Evolutionary conservation across 2,329 filamentous ascomycete species (phyloP).

Genomic region (Penicillium rolfsii): DNA sequence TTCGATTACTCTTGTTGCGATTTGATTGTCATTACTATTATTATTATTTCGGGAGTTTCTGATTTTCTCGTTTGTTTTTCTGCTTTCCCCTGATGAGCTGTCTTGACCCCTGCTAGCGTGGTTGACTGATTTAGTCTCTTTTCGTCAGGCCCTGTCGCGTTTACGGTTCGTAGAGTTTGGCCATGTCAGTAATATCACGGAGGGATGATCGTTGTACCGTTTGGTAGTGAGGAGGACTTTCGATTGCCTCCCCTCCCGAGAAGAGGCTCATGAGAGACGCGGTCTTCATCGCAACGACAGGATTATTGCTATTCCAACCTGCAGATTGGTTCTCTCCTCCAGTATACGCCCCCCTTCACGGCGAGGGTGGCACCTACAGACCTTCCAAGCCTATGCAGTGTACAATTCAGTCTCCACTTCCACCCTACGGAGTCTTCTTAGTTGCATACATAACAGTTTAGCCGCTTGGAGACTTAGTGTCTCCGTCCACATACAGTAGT

Average conservation of each 20-base stretch:
- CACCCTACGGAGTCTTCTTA: neutral
- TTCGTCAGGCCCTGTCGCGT: neutral
- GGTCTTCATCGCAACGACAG: too few species aligned
- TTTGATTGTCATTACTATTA: neutral
- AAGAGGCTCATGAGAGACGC: too few species aligned
- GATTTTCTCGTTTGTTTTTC: neutral
- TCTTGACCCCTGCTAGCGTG: slow-evolving; percentile 1
- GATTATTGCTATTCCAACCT: neutral
- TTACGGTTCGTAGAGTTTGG: neutral
- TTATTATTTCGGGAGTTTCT: neutral
- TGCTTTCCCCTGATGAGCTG: slow-evolving; percentile 7
- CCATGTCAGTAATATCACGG: neutral
- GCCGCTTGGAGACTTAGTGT: neutral
- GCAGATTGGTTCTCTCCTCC: neutral
- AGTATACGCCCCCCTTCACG: neutral
- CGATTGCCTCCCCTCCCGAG: too few species aligned
- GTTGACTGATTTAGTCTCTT: neutral
- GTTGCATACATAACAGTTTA: slow-evolving; percentile 1
- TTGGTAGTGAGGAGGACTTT: neutral
- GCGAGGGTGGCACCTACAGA: neutral
- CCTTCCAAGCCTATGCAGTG: slow-evolving; percentile 1
- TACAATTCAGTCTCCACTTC: neutral
- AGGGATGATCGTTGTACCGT: neutral
- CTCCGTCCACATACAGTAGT: slow-evolving; percentile 1
- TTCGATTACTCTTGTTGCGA: neutral